Percentiles rank a stretch among this genome's conserved stretches.
Conservation (phyloP, 116 monocot genomes). For the Trichopus zeylanicus region DNA sequence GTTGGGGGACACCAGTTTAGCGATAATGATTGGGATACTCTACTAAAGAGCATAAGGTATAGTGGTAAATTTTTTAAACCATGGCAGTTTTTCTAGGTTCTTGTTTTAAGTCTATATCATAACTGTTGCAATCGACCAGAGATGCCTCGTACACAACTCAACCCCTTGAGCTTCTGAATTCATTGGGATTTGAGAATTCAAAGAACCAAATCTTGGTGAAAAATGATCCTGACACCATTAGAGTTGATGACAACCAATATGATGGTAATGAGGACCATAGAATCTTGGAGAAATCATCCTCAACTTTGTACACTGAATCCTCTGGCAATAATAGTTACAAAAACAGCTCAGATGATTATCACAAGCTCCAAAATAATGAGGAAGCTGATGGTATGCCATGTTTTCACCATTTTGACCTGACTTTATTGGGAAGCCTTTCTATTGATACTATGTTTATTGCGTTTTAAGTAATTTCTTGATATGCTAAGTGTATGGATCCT, state of each 20-base stretch:
- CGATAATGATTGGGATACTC: slow-evolving; percentile 91
- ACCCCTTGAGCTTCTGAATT: slow-evolving; percentile 94
- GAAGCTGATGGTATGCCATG: slow-evolving; percentile 53
- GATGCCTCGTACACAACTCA: slow-evolving; percentile 98
- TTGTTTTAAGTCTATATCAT: background rate
- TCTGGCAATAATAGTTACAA: slow-evolving; percentile 20
- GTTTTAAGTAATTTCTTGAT: too few species aligned
- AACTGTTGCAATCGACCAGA: slow-evolving; percentile 28
- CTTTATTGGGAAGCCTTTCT: background rate
- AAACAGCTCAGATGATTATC: slow-evolving; percentile 18
- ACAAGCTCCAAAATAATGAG: slow-evolving; percentile 21
- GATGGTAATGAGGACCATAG: slow-evolving; percentile 20
- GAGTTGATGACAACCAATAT: slow-evolving; percentile 17
- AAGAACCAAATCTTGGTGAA: slow-evolving; percentile 20
- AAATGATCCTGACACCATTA: slow-evolving; percentile 21
- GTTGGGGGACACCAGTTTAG: slow-evolving; percentile 96
- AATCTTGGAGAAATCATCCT: slow-evolving; percentile 7
- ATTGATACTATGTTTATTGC: too few species aligned
- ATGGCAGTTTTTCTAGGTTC: background rate
- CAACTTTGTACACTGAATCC: slow-evolving; percentile 22
- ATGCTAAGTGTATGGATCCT: background rate
- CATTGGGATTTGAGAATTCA: slow-evolving; percentile 59
- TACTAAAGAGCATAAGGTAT: slow-evolving; percentile 91
- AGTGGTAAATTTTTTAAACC: slow-evolving; percentile 9
- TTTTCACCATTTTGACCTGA: background rate